Evolutionary conservation across 768 basidiomycete genomes (phyloP).

Genomic region (Leccinum rimulosum): DNA sequence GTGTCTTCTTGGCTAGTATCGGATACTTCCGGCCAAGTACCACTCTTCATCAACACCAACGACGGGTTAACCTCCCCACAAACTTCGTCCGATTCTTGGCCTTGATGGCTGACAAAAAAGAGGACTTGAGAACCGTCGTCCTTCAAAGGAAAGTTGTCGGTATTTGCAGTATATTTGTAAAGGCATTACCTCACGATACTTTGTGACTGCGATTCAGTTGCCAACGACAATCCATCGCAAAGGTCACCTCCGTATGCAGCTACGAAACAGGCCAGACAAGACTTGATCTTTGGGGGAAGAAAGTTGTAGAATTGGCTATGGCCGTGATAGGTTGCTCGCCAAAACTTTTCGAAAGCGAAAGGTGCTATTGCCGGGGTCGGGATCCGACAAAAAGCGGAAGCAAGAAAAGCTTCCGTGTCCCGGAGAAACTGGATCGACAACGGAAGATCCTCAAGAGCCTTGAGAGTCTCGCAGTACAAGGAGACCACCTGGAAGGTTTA

Average conservation of each 20-base stretch:
- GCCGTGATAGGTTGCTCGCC: constrained; percentile 55
- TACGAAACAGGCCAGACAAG: constrained; percentile 44
- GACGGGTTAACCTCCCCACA: constrained; percentile 24
- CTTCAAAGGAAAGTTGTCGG: constrained; percentile 21
- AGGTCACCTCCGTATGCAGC: constrained; percentile 49
- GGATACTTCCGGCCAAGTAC: background rate
- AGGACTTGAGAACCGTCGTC: background rate
- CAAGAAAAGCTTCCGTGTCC: constrained; percentile 44
- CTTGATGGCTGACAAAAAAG: background rate
- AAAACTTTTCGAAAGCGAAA: constrained; percentile 53
- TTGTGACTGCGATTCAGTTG: constrained; percentile 36
- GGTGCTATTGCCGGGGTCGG: constrained; percentile 49
- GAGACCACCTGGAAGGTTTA: constrained; percentile 25
- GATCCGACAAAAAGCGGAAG: constrained; percentile 49
- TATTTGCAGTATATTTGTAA: constrained; percentile 8
- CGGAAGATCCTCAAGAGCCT: constrained; percentile 36
- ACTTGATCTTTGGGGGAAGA: constrained; percentile 44
- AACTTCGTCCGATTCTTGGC: constrained; percentile 10
- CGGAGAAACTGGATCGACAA: constrained; percentile 42
- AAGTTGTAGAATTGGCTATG: constrained; percentile 33
- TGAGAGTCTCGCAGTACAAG: constrained; percentile 47
- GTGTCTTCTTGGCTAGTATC: constrained; percentile 8
- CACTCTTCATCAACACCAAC: background rate
- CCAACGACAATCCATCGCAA: constrained; percentile 41
- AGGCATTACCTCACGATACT: constrained; percentile 27